phyloP scores from a whole-genome alignment of 1,284 basidiomycete genomes.

The Leccinum laetum region DNA sequence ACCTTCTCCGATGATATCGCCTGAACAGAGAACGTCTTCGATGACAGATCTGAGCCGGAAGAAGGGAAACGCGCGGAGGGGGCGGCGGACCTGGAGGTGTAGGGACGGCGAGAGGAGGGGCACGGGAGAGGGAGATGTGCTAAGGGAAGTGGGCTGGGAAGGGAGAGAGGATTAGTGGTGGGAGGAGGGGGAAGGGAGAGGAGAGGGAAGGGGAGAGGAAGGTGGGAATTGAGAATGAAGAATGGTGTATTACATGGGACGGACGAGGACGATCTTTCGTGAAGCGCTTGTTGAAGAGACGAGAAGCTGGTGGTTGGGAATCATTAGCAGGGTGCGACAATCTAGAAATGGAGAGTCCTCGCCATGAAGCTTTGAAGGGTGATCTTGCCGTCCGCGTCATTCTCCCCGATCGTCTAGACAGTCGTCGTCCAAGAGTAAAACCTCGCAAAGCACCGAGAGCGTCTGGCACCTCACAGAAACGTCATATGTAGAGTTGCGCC shows the following conservation, averaged over 20 bases:
- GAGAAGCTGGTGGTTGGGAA: slow-evolving; percentile 23
- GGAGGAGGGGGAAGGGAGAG: slow-evolving; percentile 24
- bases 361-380: too few relatives aligned
- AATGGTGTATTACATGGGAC: slow-evolving; percentile 27
- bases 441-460: too few relatives aligned
- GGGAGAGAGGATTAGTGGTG: slow-evolving; percentile 27
- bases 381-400: too few relatives aligned
- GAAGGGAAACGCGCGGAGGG: slow-evolving; percentile 19
- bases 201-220: slow-evolving; percentile 31
- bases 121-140: slow-evolving; percentile 30
- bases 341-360: too few relatives aligned
- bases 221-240: slow-evolving; percentile 24
- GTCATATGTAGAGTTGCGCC: too few relatives aligned
- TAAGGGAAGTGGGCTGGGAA: slow-evolving; percentile 24
- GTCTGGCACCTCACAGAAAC: too few relatives aligned
- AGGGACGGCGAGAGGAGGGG: slow-evolving; percentile 32
- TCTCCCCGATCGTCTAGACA: too few relatives aligned
- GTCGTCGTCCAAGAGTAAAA: too few relatives aligned
- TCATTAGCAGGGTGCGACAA: slow-evolving; percentile 46
- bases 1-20: slow-evolving; percentile 71
- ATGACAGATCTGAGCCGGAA: slow-evolving; percentile 41
- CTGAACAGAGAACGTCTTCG: slow-evolving; percentile 67
- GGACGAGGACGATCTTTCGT: slow-evolving; percentile 39
- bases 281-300: slow-evolving; percentile 39
- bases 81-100: slow-evolving; percentile 21